phyloP scores from a whole-genome alignment of 345 rosid genomes.

The Arabidopsis arenosa region DNA sequence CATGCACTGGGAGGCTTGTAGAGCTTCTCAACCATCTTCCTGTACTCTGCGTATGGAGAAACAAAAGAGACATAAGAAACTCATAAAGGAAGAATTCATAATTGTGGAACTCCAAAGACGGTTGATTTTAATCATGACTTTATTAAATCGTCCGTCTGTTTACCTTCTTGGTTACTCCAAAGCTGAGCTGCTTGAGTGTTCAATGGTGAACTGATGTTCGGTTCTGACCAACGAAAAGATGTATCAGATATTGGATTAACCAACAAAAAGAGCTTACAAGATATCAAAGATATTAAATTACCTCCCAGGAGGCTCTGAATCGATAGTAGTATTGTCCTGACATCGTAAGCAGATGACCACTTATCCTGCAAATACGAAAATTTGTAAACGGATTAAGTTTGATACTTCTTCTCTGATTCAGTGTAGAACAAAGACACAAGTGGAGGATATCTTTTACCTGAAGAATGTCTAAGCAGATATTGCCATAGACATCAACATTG shows the following conservation, averaged over 20 bases:
- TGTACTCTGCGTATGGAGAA: constrained; percentile 53
- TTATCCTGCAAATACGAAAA: constrained; percentile 61
- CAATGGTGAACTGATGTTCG: constrained; percentile 91
- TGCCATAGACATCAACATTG: constrained; percentile 87
- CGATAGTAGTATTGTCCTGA: constrained; percentile 80
- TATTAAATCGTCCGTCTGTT: not conserved
- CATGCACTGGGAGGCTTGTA: constrained; percentile 57
- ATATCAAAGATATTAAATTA: constrained; percentile 28
- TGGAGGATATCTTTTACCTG: constrained; percentile 58
- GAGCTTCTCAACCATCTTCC: constrained; percentile 70
- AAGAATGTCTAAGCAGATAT: constrained; percentile 95
- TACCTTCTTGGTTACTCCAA: constrained; percentile 97
- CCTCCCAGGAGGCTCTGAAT: constrained; percentile 99
- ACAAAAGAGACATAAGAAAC: constrained; percentile 28
- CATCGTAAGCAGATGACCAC: constrained; percentile 99
- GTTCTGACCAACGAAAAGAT: constrained; percentile 57
- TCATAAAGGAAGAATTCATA: no score
- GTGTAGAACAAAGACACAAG: not conserved
- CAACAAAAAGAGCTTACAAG: not conserved
- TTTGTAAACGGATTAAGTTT: not conserved
- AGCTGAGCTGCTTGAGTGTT: constrained; percentile 97
- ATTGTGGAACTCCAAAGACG: not conserved
- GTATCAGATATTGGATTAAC: constrained; percentile 9
- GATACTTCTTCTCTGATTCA: not conserved
- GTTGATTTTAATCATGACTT: not conserved